Evolutionary conservation across 1,139 yeast genomes (phyloP).

Genomic region (Pichia inconspicua): DNA sequence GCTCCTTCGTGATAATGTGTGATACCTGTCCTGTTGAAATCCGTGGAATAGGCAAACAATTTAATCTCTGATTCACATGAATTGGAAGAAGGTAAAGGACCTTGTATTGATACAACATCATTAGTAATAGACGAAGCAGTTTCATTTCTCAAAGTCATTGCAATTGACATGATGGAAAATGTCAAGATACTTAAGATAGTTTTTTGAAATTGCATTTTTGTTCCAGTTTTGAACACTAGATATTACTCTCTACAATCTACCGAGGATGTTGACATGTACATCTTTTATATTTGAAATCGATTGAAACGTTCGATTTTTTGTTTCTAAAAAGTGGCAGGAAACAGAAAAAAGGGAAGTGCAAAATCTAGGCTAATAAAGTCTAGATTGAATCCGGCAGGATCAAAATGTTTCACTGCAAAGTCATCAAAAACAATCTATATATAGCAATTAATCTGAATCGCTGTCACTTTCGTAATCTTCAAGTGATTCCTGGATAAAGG

Average conservation of each 20-base stretch:
- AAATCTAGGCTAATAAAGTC: too few relatives aligned
- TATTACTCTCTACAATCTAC: too few relatives aligned
- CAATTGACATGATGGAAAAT: neutral
- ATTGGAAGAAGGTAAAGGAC: neutral
- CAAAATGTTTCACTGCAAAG: too few relatives aligned
- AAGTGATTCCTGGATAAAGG: slow-evolving; percentile 70
- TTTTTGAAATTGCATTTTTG: neutral
- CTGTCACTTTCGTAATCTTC: slow-evolving; percentile 39
- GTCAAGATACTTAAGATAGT: neutral
- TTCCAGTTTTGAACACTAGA: too few relatives aligned
- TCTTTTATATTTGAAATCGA: too few relatives aligned
- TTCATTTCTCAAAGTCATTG: neutral
- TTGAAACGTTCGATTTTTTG: too few relatives aligned
- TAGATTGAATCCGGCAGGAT: too few relatives aligned
- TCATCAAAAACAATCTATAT: too few relatives aligned
- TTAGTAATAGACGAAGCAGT: neutral
- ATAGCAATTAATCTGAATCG: slow-evolving; percentile 16
- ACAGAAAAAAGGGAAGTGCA: too few relatives aligned
- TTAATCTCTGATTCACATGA: neutral
- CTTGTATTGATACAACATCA: neutral
- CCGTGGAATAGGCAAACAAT: neutral
- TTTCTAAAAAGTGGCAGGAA: too few relatives aligned
- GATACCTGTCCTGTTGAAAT: slow-evolving; percentile 2
- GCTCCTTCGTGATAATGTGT: slow-evolving; percentile 34
- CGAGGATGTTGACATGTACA: too few relatives aligned